Evolutionary conservation across 192 early-diverging fungal species (phyloP), one percentile per base, ranked within the genome.

Genomic region (Backusella macrospora): DNA sequence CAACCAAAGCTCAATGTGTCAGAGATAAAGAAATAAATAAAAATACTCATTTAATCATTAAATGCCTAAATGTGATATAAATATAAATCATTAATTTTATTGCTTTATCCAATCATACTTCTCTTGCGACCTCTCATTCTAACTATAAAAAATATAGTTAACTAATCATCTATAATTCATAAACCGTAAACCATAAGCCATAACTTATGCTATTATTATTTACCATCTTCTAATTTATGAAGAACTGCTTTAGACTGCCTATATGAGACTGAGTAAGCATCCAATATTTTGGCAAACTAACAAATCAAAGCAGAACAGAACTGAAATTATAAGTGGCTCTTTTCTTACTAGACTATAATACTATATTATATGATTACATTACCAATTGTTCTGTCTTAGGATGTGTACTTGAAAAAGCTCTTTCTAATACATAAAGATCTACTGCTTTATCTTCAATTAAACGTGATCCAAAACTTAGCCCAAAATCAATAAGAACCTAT

Each of bases 351-450:
- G 2, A 34, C 2, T 2, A 34, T 34, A 34, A 34, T 2, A 34
- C 29, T 34, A 34, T 34, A 34, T 34, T 34, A 34, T 34, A 34
- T 34, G 16, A 45, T 71, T 0, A 10, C 13, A 78, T 71, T 86
- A 95, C 92, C 89, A 95, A 78, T 65, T 73, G 64, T 72, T 95
- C 90, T 15, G 93, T 89, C 39, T 93, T 87, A 10, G 95, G 95
- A 83, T 99, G 98, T 6, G 97, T 98, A 80, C 95, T 97, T 7
- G 86, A 75, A 72, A 99, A 91, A 3, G 96, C 93, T 21, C 95
- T 83, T 79, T 99, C 96, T 21, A 99, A 88, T n/a, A 99, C 98
- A 84, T 99, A 99, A 52, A 99, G 86, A 85, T 99, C 98, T 1
- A 99, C 98, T 5, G 94, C 98, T 80, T 98, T 98, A 82, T 99